Evolutionary conservation across 2,329 filamentous ascomycete species (phyloP), one percentile per base, ranked within the genome.

Genomic region (Leptosphaerulina australis): DNA sequence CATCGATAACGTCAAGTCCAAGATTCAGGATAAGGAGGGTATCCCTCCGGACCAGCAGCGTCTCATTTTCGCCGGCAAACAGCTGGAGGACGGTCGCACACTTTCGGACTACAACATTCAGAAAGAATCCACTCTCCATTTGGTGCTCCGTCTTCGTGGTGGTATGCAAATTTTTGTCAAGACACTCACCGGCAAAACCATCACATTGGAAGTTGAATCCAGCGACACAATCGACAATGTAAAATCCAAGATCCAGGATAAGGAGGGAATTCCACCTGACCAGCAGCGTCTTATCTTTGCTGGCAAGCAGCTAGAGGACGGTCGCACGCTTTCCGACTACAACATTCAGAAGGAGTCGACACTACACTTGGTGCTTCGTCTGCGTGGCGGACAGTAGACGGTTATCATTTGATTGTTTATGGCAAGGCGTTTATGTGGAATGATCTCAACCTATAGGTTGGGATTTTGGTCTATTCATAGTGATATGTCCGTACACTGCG

Each of bases 21-120:
- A 97, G 84, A 97, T 97, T 33, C 92, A 97, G 76, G 92, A 97
- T 70, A 97, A 97, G 84, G 92, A 97, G 77, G 92, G 92, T 20
- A 97, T 97, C 48, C 93, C 92, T 36, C 92, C 92, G 9, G 92
- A 97, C 71, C 92, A 97, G 77, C 92, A 97, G 80, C 93, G 92
- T 65, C 76, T 97, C 62, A 97, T 97, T 74, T 97, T 97, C 64
- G 92, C 92, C 34, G 93, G 92, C 49, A 97, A 97, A 83, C 92
- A 97, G 74, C 85, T 97, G 3, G 93, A 97, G 76, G 93, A 97
- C 64, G 92, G 93, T 56, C 90, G 92, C 44, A 96, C 91, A 21
- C 81, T 96, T 0, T 87, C 84, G 55, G 91, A 96, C 74, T 96
- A 96, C 84, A 96, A 96, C 79, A 96, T 96, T 44, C 91, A 96